These are phyloP conservation scores for Poa pratensis DNA, from an alignment of 176 grass and related monocot species.

Conservation along the genomic window DNA sequence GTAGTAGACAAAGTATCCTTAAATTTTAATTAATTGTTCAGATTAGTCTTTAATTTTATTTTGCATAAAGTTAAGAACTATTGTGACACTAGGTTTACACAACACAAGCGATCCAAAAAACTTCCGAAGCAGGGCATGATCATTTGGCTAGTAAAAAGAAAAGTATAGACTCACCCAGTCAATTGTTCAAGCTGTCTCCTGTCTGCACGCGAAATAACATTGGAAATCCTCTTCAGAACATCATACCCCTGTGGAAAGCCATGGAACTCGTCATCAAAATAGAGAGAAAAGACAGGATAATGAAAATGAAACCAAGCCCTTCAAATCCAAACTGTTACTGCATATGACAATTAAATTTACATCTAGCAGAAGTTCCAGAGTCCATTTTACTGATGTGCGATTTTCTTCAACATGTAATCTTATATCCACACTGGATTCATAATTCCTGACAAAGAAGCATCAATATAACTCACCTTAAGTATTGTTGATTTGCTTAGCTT, in stretches of 20 bases:
- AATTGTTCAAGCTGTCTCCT: conserved; percentile 83
- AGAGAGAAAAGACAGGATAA: conserved; percentile 35
- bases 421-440: conserved; percentile 21
- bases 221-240: conserved; percentile 85
- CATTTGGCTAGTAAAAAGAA: conserved; percentile 24
- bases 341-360: neutral
- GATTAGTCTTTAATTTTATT: neutral
- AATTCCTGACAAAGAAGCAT: conserved; percentile 24
- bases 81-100: neutral
- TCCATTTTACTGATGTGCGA: conserved; percentile 23
- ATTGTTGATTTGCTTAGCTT: conserved; percentile 97
- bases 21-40: neutral
- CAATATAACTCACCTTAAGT: conserved; percentile 67
- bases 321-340: conserved; percentile 24
- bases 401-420: conserved; percentile 15
- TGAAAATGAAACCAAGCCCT: conserved; percentile 20
- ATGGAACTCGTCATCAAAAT: conserved; percentile 32
- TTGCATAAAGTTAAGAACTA: neutral
- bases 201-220: conserved; percentile 67
- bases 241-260: conserved; percentile 78
- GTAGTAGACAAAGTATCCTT: no score
- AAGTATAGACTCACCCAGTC: conserved; percentile 61
- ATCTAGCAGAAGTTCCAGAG: conserved; percentile 2
- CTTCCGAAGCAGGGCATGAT: neutral
- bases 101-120: neutral